Evolutionary conservation across 106 monocot species (phyloP).

Genomic region (Chionographis japonica): DNA sequence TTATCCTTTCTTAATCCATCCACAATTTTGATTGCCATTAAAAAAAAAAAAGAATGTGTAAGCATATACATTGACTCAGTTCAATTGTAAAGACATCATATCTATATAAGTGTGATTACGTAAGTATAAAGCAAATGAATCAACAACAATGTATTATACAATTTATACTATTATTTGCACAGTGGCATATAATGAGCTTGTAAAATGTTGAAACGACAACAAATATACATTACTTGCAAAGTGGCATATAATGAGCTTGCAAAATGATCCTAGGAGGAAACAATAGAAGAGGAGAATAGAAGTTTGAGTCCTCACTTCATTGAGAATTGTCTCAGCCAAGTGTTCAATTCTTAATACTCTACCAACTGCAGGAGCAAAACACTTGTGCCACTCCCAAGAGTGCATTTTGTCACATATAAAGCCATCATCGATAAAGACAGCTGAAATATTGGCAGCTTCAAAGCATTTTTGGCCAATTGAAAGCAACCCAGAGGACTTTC

Average conservation of each 20-base stretch:
- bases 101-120: too few relatives aligned
- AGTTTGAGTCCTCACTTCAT: slow-evolving; percentile 45
- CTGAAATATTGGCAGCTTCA: slow-evolving; percentile 67
- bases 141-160: too few relatives aligned
- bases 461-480: slow-evolving; percentile 74
- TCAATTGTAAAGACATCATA: too few relatives aligned
- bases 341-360: slow-evolving; percentile 81
- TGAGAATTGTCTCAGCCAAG: slow-evolving; percentile 86
- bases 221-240: too few relatives aligned
- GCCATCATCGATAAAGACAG: slow-evolving; percentile 83
- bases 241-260: not conserved
- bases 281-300: not conserved
- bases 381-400: slow-evolving; percentile 70
- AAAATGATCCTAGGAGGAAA: not conserved
- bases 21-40: too few relatives aligned
- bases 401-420: slow-evolving; percentile 85
- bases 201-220: not conserved
- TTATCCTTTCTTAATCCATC: too few relatives aligned
- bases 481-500: slow-evolving; percentile 44
- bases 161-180: too few relatives aligned
- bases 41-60: too few relatives aligned
- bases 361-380: slow-evolving; percentile 67
- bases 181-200: not conserved
- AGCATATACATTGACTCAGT: too few relatives aligned
- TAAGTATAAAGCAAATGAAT: too few relatives aligned